Percentiles rank a stretch among this genome's conserved stretches.
Evolutionary conservation across 108 stramenopile species (phyloP).

Genomic region (Thalassiosira profunda): DNA sequence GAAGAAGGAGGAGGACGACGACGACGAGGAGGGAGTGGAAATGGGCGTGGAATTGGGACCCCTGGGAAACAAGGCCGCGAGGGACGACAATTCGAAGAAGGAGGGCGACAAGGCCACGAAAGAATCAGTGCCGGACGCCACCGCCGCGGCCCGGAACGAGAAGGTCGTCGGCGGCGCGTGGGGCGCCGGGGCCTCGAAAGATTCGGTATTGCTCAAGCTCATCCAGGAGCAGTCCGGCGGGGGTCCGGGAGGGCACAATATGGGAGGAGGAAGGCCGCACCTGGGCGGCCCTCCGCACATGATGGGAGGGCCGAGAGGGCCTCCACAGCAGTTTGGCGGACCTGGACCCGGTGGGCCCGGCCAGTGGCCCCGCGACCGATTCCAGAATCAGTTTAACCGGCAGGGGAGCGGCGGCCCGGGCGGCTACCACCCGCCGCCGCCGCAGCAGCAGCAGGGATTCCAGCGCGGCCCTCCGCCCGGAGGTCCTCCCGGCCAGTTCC

Average conservation of each 20-base stretch:
- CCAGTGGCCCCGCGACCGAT: too few relatives aligned
- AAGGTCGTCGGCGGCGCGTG: slow-evolving; percentile 77
- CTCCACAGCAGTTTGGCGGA: slow-evolving; percentile 16
- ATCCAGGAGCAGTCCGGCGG: slow-evolving; percentile 74
- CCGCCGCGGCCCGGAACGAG: background rate
- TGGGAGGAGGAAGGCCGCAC: background rate
- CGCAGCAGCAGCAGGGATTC: too few relatives aligned
- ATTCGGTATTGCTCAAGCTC: slow-evolving; percentile 70
- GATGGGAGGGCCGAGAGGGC: slow-evolving; percentile 21
- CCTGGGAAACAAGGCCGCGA: background rate
- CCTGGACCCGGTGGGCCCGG: too few relatives aligned
- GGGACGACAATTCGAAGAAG: background rate
- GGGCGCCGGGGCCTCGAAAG: slow-evolving; percentile 84
- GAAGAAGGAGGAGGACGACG: slow-evolving; percentile 5
- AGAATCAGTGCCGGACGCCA: too few relatives aligned
- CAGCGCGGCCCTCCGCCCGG: slow-evolving; percentile 13
- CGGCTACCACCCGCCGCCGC: too few relatives aligned
- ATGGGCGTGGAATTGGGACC: slow-evolving; percentile 37
- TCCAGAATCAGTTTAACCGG: too few relatives aligned
- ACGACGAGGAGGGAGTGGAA: slow-evolving; percentile 3
- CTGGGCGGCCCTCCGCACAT: slow-evolving; percentile 3
- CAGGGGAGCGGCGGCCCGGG: slow-evolving; percentile 5
- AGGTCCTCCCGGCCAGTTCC: slow-evolving; percentile 2
- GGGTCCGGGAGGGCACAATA: slow-evolving; percentile 10
- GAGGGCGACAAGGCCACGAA: background rate